Conservation (phyloP, 2,329 filamentous ascomycete species). For the Escovopsis sp. region DNA sequence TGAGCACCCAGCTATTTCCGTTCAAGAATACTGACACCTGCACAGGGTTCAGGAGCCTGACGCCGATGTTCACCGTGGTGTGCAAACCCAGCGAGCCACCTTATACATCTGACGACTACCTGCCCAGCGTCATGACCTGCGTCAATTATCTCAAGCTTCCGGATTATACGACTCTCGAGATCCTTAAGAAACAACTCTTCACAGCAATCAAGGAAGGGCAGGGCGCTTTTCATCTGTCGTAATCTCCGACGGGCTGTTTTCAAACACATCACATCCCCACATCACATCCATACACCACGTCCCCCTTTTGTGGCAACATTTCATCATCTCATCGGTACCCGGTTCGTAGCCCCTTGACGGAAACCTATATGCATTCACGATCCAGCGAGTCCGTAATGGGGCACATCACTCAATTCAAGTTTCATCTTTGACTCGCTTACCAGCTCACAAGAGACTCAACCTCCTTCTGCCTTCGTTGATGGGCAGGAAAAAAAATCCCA, state of each 20-base stretch:
- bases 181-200: constrained; percentile 63
- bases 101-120: constrained; percentile 86
- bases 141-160: constrained; percentile 98
- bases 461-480: background rate
- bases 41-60: constrained; percentile 86
- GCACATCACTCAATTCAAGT: too few relatives aligned
- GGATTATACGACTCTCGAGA: constrained; percentile 70
- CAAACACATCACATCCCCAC: background rate
- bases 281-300: too few relatives aligned
- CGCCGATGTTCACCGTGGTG: constrained; percentile 96
- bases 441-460: too few relatives aligned
- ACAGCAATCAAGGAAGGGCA: constrained; percentile 91
- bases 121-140: constrained; percentile 99
- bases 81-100: constrained; percentile 97
- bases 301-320: too few relatives aligned
- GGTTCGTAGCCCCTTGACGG: too few relatives aligned
- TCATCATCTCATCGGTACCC: too few relatives aligned
- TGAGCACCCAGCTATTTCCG: background rate
- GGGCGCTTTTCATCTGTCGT: constrained; percentile 93
- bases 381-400: too few relatives aligned
- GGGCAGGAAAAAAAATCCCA: background rate
- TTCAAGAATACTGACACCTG: constrained; percentile 16
- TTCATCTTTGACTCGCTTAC: too few relatives aligned
- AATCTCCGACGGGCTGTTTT: constrained; percentile 10
- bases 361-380: too few relatives aligned